Evolutionary conservation across 148 eudicot genomes (phyloP).

Genomic region (Cornus kousa): DNA sequence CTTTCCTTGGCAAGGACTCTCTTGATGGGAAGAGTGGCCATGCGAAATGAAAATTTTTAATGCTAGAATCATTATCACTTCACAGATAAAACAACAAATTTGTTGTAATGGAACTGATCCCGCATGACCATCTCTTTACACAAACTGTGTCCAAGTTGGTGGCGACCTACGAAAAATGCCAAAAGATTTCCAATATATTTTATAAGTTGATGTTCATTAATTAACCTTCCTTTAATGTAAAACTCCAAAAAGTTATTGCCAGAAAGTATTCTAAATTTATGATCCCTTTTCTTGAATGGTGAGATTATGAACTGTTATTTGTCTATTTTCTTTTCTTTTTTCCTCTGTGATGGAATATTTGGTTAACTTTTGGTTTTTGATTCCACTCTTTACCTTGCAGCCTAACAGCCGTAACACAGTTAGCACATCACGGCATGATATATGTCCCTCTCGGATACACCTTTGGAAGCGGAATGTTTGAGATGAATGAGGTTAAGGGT

Average conservation of each 20-base stretch:
- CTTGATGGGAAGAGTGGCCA: neutral
- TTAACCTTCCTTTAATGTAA: too few species aligned
- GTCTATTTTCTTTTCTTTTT: neutral
- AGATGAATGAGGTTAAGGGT: slow-evolving; percentile 61
- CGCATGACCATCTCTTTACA: neutral
- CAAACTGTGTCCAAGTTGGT: neutral
- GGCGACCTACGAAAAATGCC: too few species aligned
- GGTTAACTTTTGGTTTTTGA: neutral
- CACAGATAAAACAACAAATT: neutral
- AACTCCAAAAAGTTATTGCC: too few species aligned
- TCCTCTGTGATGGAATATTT: neutral
- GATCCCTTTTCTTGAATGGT: neutral
- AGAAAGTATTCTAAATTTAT: too few species aligned
- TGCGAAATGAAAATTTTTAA: neutral
- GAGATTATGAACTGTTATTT: neutral
- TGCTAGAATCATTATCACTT: neutral
- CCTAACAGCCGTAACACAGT: slow-evolving; percentile 55
- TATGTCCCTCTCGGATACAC: slow-evolving; percentile 71
- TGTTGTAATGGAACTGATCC: neutral
- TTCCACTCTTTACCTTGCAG: slow-evolving; percentile 23
- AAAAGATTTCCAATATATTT: too few species aligned
- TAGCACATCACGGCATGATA: slow-evolving; percentile 71
- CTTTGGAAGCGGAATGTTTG: slow-evolving; percentile 60
- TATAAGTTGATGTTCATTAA: neutral
- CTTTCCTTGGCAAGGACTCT: neutral